Evolutionary conservation across 2,329 filamentous ascomycete species (phyloP).

Genomic region (Hypoxylon sp.): DNA sequence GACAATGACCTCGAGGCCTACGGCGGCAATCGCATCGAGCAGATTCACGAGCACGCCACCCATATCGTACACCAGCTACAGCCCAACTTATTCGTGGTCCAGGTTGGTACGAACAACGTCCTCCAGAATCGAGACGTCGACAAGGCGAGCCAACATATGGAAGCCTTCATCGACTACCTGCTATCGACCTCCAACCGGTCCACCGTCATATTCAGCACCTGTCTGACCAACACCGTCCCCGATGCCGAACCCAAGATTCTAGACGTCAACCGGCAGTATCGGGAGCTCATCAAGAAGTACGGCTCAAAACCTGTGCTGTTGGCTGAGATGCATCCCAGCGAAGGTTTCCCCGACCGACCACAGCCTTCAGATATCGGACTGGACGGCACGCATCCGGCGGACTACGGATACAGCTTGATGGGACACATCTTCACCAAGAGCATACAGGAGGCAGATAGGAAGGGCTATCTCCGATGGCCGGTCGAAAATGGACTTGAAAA

Average conservation of each 20-base stretch:
- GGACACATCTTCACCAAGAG: conserved; percentile 39
- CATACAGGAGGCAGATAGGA: conserved; percentile 38
- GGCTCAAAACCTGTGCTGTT: conserved; percentile 41
- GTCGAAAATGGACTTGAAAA: conserved; percentile 38
- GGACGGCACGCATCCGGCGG: conserved; percentile 42
- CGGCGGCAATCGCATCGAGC: conserved; percentile 41
- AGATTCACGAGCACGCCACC: conserved; percentile 43
- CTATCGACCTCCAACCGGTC: conserved; percentile 39
- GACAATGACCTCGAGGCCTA: conserved; percentile 48
- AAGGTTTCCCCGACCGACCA: conserved; percentile 36
- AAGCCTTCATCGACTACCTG: conserved; percentile 43
- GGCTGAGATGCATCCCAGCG: conserved; percentile 44
- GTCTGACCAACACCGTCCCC: conserved; percentile 42
- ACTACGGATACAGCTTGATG: conserved; percentile 43
- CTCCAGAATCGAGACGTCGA: conserved; percentile 40
- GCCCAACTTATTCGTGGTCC: conserved; percentile 47
- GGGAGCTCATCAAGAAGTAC: conserved; percentile 39
- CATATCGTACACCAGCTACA: conserved; percentile 36
- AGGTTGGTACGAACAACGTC: conserved; percentile 47
- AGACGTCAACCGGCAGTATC: conserved; percentile 42
- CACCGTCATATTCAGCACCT: conserved; percentile 44
- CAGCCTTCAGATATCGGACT: conserved; percentile 39
- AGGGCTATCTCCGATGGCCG: conserved; percentile 39
- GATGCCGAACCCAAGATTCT: conserved; percentile 40
- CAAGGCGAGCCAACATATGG: conserved; percentile 39